Base-by-base conservation (phyloP, 805 yeast species). In the Candida rishiriensis region DNA sequence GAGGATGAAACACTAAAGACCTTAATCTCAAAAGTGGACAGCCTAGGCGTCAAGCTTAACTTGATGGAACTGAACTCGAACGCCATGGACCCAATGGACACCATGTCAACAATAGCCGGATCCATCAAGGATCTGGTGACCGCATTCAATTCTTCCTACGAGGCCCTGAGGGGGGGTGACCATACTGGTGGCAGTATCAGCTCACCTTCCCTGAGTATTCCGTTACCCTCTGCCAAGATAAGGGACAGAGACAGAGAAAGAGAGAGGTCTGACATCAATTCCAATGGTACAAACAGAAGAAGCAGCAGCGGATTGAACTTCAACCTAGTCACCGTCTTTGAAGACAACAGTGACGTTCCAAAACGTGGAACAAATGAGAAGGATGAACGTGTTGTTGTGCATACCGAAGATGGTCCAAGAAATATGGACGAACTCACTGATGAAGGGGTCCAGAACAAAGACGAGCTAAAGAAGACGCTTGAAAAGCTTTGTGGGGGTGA, bases 231-330 rank as follows among this genome's bases (percentile, higher is more conserved):
- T 49, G 13, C 49, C 49, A n/a, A 40, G 40, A 11, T 12, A 32
- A 11, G 26, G 26, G 26, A 21, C 26, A 21, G 26, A 21, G 26
- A 21, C 7, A 21, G 26, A 21, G 26, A 42, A 12, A 13, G 29
- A 30, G 50, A 42, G 8, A 33, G 49, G 21, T 51, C 43, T 30
- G 38, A 45, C 13, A 44, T 42, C 7, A 31, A 37, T 2, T 26
- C 28, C 30, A 44, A 36, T 17, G 26, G 30, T 18, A 37, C 51
- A 1, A 46, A 53, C 17, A 50, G 50, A 29, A 45, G 66, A 34
- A 46, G 53, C 18, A 59, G 64, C 39, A 62, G 63, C 44, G 67
- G 67, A 2, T 47, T 61, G 26, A 55, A 54, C 26, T 54, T 63
- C 45, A 58, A 60, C 36, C 42, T 63, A 31, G 50, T 63, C 32